Percentiles rank a stretch among this genome's conserved stretches.
These are phyloP conservation scores for Macrocystidia cucumis DNA, from an alignment of 1,284 basidiomycete genomes.

Conservation along the genomic window DNA sequence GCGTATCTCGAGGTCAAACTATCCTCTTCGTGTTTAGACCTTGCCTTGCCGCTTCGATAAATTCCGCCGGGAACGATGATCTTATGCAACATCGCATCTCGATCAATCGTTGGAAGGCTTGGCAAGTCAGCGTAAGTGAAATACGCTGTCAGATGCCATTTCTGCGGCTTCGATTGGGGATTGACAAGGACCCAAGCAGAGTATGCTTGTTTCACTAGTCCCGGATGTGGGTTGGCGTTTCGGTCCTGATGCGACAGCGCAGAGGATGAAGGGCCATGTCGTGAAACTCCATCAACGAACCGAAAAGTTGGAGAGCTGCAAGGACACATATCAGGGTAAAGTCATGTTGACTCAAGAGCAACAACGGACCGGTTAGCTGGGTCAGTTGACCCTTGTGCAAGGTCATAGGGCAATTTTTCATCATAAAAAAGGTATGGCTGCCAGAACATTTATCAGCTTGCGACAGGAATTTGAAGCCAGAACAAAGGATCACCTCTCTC, in stretches of 20 bases:
- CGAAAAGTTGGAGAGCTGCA: slow-evolving; percentile 39
- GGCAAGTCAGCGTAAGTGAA: slow-evolving; percentile 56
- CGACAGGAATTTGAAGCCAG: slow-evolving; percentile 5
- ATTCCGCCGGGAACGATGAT: slow-evolving; percentile 48
- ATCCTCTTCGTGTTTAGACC: slow-evolving; percentile 33
- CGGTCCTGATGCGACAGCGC: slow-evolving; percentile 53
- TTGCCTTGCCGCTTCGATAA: slow-evolving; percentile 53
- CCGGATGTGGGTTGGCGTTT: slow-evolving; percentile 40
- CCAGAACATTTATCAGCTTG: slow-evolving; percentile 5
- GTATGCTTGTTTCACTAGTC: slow-evolving; percentile 58
- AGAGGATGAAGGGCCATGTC: slow-evolving; percentile 39
- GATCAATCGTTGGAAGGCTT: slow-evolving; percentile 49
- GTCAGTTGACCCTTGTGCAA: slow-evolving; percentile 23
- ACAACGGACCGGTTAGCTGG: slow-evolving; percentile 29
- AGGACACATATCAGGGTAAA: slow-evolving; percentile 12
- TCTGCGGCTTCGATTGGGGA: slow-evolving; percentile 38
- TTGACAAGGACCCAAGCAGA: slow-evolving; percentile 49
- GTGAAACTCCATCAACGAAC: slow-evolving; percentile 49
- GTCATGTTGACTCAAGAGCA: slow-evolving; percentile 4
- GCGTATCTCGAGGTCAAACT: slow-evolving; percentile 5
- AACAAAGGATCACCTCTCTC: slow-evolving; percentile 37
- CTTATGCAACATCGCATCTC: slow-evolving; percentile 40
- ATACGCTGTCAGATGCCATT: slow-evolving; percentile 59
- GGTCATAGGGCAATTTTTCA: slow-evolving; percentile 44
- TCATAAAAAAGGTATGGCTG: slow-evolving; percentile 65